Conservation (phyloP, 2,329 filamentous ascomycete species). For the Domatiomyces globalis region DNA sequence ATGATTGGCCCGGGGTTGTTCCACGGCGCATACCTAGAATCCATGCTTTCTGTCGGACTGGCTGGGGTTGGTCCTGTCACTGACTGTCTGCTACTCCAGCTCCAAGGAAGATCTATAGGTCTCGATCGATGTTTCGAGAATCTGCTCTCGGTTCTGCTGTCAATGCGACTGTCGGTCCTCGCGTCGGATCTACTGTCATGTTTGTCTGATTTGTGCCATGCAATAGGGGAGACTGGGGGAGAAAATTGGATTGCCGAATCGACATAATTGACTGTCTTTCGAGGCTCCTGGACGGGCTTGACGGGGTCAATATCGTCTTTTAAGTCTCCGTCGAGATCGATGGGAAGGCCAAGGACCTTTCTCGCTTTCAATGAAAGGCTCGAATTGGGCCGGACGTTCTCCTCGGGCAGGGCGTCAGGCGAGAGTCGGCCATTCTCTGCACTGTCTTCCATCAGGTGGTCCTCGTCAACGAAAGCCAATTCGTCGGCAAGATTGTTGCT, state of each 20-base stretch:
- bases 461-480: slow-evolving; percentile 63
- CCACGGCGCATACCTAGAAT: slow-evolving; percentile 5
- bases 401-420: slow-evolving; percentile 30
- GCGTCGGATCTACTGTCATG: slow-evolving; percentile 14
- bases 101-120: background rate
- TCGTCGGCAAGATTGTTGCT: slow-evolving; percentile 76
- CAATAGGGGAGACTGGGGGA: slow-evolving; percentile 57
- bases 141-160: slow-evolving; percentile 1
- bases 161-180: slow-evolving; percentile 39
- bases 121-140: background rate
- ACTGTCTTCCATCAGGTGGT: slow-evolving; percentile 41
- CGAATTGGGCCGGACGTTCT: slow-evolving; percentile 25
- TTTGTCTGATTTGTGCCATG: slow-evolving; percentile 24
- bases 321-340: slow-evolving; percentile 22
- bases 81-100: slow-evolving; percentile 1
- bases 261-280: slow-evolving; percentile 40
- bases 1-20: slow-evolving; percentile 22
- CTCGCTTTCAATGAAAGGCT: slow-evolving; percentile 31
- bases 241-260: slow-evolving; percentile 73
- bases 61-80: slow-evolving; percentile 5
- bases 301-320: slow-evolving; percentile 16
- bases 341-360: slow-evolving; percentile 31
- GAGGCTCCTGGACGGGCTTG: slow-evolving; percentile 2
- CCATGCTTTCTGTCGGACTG: slow-evolving; percentile 10
- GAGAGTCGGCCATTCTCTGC: slow-evolving; percentile 52